Base-by-base conservation (phyloP, 2,329 filamentous ascomycete species). In the Sarocladium brachiariae region DNA sequence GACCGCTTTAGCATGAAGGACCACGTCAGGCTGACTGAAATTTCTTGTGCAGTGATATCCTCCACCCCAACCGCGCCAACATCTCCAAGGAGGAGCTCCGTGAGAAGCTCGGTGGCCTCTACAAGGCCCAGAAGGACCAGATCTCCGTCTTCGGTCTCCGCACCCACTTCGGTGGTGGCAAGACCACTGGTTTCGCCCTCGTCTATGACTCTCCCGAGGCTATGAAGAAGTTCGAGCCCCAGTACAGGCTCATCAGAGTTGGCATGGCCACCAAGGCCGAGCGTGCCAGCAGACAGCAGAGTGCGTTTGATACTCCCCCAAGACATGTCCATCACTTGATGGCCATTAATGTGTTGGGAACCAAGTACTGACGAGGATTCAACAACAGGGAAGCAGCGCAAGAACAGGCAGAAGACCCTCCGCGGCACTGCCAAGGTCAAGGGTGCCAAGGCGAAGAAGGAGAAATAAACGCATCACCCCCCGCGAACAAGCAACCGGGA, bases 181-280 rank as follows among this genome's bases (percentile, higher is more conserved):
- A 99, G 87, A 96, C 89, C 75, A 97, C 92, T 62, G 93, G 93
- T 67, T 99, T 99, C 73, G 93, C 90, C 62, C 89, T 97, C 68
- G 82, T 99, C 80, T 99, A 99, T 84, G 93, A 99, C 78, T 95
- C 89, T 62, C 79, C 84, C 70, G 93, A 99, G 83, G 89, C 91
- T 67, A 86, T 99, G 86, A 96, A 96, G 89, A 97, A 97, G 80
- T 99, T 97, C 76, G 93, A 99, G 85, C 93, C 93, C 67, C 86
- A 87, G 77, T 96, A 96, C 87, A 86, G 93, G 76, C 84, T 96
- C 65, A 83, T 99, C 74, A 85, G 93, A 64, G 89, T 96, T 71
- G 93, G 92, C 70, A 80, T 89, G 65, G 92, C 89, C 69, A 81
- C 75, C 74, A 97, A 97, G 89, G 81, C 89, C 74, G 93, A 99